A percentile compares a stretch with the other conserved stretches of the same genome.
phyloP scores from a whole-genome alignment of 2,329 filamentous ascomycete genomes.

The Fusarium irregulare region DNA sequence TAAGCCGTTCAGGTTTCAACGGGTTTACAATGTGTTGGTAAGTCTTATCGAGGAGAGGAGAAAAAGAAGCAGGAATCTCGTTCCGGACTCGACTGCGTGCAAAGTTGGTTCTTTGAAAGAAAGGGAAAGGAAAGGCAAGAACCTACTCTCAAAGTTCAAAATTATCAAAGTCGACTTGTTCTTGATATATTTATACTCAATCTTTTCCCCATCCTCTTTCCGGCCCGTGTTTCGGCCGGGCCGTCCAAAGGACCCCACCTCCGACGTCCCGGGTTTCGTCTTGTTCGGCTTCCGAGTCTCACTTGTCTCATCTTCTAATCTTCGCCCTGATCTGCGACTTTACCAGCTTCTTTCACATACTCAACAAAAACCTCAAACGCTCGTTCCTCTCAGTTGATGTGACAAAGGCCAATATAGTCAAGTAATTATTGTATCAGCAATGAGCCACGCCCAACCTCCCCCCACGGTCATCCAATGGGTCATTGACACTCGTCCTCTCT shows the following conservation, averaged over 20 bases:
- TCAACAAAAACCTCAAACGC: slow-evolving; percentile 12
- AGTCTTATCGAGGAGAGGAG: slow-evolving; percentile 10
- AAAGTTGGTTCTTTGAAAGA: slow-evolving; percentile 17
- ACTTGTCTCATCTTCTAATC: slow-evolving; percentile 30
- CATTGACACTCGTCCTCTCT: slow-evolving; percentile 69
- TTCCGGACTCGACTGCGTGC: slow-evolving; percentile 38
- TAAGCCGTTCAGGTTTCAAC: slow-evolving; percentile 1
- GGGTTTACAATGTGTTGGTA: slow-evolving; percentile 16
- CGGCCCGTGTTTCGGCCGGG: slow-evolving; percentile 34
- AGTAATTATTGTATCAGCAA: slow-evolving; percentile 8
- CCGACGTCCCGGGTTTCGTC: slow-evolving; percentile 34
- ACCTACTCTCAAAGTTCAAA: slow-evolving; percentile 14
- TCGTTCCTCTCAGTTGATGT: background rate
- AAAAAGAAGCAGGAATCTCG: slow-evolving; percentile 26
- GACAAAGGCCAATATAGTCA: background rate
- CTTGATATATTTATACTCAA: slow-evolving; percentile 2
- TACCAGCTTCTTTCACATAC: background rate
- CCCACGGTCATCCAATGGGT: slow-evolving; percentile 68
- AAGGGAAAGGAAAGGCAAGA: slow-evolving; percentile 6
- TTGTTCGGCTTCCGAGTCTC: slow-evolving; percentile 37
- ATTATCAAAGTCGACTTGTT: background rate
- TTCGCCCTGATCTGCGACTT: background rate
- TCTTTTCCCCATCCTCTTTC: background rate
- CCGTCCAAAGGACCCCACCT: slow-evolving; percentile 27
- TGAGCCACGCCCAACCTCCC: slow-evolving; percentile 24